phyloP scores from a whole-genome alignment of 1,139 yeast species.

The Geotrichum fermentans region DNA sequence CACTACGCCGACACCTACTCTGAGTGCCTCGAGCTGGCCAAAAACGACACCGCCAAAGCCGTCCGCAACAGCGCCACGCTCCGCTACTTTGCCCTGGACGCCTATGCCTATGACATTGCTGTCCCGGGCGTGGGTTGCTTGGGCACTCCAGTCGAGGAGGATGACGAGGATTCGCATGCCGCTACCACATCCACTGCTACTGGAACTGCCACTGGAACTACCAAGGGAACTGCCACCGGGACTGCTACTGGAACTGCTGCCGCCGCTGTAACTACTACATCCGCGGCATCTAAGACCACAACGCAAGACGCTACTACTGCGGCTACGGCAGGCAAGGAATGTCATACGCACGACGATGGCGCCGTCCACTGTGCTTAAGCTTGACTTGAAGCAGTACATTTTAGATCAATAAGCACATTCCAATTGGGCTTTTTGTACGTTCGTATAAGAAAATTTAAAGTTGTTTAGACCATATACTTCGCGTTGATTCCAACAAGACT shows the following conservation, averaged over 20 bases:
- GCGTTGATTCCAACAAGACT: too few relatives aligned
- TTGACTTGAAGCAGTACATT: too few relatives aligned
- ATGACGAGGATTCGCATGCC: neutral
- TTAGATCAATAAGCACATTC: too few relatives aligned
- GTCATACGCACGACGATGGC: too few relatives aligned
- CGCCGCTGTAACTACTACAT: neutral
- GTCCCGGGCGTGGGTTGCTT: slow-evolving; percentile 18
- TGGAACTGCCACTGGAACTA: neutral
- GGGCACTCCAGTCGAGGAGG: neutral
- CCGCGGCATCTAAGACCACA: too few relatives aligned
- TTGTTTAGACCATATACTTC: too few relatives aligned
- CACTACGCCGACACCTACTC: slow-evolving; percentile 32
- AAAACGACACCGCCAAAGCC: slow-evolving; percentile 30
- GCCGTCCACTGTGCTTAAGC: too few relatives aligned
- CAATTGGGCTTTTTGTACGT: too few relatives aligned
- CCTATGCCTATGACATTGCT: slow-evolving; percentile 25
- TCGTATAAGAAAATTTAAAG: too few relatives aligned
- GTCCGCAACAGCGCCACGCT: slow-evolving; percentile 29
- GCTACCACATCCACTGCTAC: neutral
- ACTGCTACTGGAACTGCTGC: neutral
- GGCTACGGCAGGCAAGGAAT: too few relatives aligned
- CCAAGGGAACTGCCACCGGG: neutral
- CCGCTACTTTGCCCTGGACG: slow-evolving; percentile 32
- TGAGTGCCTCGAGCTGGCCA: slow-evolving; percentile 31
- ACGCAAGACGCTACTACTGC: too few relatives aligned